Percentiles rank a stretch among this genome's conserved stretches.
Conservation (phyloP, 1,284 basidiomycete species). For the Malassezia dermatis region DNA sequence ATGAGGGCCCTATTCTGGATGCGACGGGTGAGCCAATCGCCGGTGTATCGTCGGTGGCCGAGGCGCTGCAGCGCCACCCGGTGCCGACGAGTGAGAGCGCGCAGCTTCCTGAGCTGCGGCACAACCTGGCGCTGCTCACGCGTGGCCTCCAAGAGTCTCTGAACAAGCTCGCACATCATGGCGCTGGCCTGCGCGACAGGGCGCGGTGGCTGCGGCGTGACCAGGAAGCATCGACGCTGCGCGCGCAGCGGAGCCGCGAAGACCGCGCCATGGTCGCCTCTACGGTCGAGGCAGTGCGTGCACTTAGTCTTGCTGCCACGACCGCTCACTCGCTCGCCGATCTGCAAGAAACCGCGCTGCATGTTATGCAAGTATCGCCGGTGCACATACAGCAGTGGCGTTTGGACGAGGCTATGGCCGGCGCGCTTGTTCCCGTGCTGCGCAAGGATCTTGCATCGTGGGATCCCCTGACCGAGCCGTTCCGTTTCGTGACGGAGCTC, state of each 20-base stretch:
- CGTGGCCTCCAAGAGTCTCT: constrained; percentile 72
- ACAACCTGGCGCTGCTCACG: constrained; percentile 78
- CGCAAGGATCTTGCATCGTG: background rate
- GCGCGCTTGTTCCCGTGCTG: constrained; percentile 12
- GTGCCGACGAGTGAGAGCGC: constrained; percentile 66
- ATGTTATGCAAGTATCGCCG: background rate
- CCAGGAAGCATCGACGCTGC: constrained; percentile 56
- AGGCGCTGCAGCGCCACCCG: constrained; percentile 21
- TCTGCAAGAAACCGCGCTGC: background rate
- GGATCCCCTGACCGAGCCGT: constrained; percentile 14
- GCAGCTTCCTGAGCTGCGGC: constrained; percentile 83
- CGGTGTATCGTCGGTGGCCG: constrained; percentile 28
- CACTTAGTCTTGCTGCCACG: constrained; percentile 10
- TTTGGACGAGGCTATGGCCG: constrained; percentile 16
- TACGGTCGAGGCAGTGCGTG: constrained; percentile 20
- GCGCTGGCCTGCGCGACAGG: constrained; percentile 66
- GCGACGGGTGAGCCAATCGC: constrained; percentile 28
- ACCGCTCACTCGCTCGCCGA: background rate
- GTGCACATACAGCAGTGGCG: background rate
- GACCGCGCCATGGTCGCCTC: constrained; percentile 27
- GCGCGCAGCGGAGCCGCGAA: constrained; percentile 57
- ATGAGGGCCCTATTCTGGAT: constrained; percentile 33
- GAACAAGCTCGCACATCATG: constrained; percentile 77
- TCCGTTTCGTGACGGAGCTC: constrained; percentile 15
- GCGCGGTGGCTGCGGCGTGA: constrained; percentile 58